Conservation (phyloP, 306 rosid species). For the Cicer judaicum region DNA sequence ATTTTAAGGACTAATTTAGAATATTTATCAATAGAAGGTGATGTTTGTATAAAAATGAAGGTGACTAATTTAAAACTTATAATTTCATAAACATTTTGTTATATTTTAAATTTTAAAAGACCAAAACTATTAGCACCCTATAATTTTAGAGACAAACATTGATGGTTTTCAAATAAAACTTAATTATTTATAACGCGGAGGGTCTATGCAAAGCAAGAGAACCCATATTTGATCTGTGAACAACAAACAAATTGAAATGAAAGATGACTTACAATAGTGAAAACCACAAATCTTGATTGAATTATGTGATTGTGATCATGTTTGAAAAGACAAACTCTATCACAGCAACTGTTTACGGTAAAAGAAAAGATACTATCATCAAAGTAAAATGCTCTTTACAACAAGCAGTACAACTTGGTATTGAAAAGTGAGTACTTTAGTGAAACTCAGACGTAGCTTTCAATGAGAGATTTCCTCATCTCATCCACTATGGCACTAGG, state of each 20-base stretch:
- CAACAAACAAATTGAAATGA: neutral
- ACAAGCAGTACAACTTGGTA: neutral
- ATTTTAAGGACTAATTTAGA: too few relatives aligned
- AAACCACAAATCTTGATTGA: slow-evolving; percentile 31
- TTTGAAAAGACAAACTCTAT: neutral
- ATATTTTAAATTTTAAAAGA: too few relatives aligned
- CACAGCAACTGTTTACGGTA: neutral
- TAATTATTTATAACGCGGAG: too few relatives aligned
- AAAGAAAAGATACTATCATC: slow-evolving; percentile 12
- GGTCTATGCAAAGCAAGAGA: too few relatives aligned
- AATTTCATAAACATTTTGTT: too few relatives aligned
- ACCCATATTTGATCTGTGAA: too few relatives aligned
- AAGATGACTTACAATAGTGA: neutral
- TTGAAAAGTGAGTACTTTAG: neutral
- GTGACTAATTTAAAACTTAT: too few relatives aligned
- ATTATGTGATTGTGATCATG: slow-evolving; percentile 12
- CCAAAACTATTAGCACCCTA: too few relatives aligned
- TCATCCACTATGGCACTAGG: slow-evolving; percentile 72
- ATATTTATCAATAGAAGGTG: too few relatives aligned
- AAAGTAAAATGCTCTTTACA: neutral
- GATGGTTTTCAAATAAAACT: too few relatives aligned
- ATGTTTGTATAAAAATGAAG: too few relatives aligned
- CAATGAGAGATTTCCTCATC: slow-evolving; percentile 84
- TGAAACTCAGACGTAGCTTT: slow-evolving; percentile 60
- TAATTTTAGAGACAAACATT: too few relatives aligned